These are phyloP conservation scores for Yarrowia alimentaria DNA, from an alignment of 805 yeast species.

Conservation along the genomic window DNA sequence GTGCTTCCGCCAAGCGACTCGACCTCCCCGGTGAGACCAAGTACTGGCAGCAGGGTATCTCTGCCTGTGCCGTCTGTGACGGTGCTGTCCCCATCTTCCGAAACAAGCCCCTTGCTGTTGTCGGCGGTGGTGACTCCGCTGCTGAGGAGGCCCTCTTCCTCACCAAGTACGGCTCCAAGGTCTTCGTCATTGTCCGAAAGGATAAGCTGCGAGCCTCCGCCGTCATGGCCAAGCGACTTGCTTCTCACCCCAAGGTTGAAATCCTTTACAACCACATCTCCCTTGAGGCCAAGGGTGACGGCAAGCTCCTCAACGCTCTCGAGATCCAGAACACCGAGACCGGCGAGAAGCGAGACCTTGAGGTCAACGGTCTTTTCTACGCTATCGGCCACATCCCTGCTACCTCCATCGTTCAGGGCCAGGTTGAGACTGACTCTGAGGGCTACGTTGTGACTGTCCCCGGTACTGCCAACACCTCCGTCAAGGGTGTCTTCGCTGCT, in stretches of 20 bases:
- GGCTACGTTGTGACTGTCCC: constrained; percentile 90
- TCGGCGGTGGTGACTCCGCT: constrained; percentile 99
- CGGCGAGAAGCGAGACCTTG: constrained; percentile 63
- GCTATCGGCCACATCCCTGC: constrained; percentile 99
- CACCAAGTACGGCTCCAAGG: constrained; percentile 97
- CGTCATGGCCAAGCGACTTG: constrained; percentile 94
- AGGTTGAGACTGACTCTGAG: constrained; percentile 76
- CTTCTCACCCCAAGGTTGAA: constrained; percentile 82
- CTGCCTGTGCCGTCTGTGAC: constrained; percentile 99
- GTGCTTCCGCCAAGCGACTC: constrained; percentile 97
- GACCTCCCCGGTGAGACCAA: constrained; percentile 92
- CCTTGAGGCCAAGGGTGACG: constrained; percentile 90
- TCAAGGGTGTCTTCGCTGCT: constrained; percentile 93
- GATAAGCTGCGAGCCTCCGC: constrained; percentile 92
- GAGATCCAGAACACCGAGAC: constrained; percentile 69
- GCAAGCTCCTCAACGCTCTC: constrained; percentile 69
- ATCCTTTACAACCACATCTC: constrained; percentile 83
- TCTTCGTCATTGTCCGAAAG: constrained; percentile 87
- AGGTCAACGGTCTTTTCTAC: constrained; percentile 89
- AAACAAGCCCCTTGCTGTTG: constrained; percentile 94
- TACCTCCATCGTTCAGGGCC: constrained; percentile 72
- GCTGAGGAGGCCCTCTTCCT: constrained; percentile 98
- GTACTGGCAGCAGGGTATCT: constrained; percentile 99
- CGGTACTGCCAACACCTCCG: constrained; percentile 81
- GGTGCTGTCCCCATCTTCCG: constrained; percentile 99